Evolutionary conservation across 2,329 filamentous ascomycete genomes (phyloP), one percentile per base, ranked within the genome.

Genomic region (Alternaria hordeiaustralica): DNA sequence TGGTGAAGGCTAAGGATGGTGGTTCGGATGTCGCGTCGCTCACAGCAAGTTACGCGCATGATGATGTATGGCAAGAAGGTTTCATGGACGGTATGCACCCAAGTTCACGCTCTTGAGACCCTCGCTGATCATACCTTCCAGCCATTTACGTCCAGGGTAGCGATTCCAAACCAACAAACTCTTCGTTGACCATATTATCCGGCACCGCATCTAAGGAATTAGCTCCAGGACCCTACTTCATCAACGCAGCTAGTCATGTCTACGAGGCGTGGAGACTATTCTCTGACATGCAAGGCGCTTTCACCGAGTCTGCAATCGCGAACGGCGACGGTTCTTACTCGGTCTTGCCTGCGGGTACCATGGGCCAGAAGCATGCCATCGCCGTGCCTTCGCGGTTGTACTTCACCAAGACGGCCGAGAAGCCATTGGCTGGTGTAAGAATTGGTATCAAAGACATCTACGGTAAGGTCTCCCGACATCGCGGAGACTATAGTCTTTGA

Each of bases 371-470:
- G 84, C 53, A 84, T 80, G 70, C 72, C 5, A 60, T 74, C 23
- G 71, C 71, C 5, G 88, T 90, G 0, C 88, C 88, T 5, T 90
- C 87, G 7, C 82, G 88, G 75, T 73, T 20, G 77, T 83, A 15
- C 76, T 86, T 23, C 79, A 84, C 82, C 3, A 84, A 82, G 49
- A 87, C 85, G 0, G 70, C 76, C 0, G 80, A 83, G 80, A 28
- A 80, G 86, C 51, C 84, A 80, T 80, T 91, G 0, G 85, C 87
- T 6, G 88, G 89, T 9, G 88, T 90, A 0, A 87, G 89, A 18
- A 74, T 90, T 1, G 88, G 84, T 0, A 82, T 90, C 58, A 91
- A 91, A 73, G 89, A 91, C 87, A 12, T 90, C 86, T 21, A 82
- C 87, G 56, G 59, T 61, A n/a, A n/a, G n/a, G n/a, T n/a, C n/a